A percentile compares a stretch with the other conserved stretches of the same genome.
phyloP scores from a whole-genome alignment of 257 asterid genomes.

The Cynanchum wilfordii region DNA sequence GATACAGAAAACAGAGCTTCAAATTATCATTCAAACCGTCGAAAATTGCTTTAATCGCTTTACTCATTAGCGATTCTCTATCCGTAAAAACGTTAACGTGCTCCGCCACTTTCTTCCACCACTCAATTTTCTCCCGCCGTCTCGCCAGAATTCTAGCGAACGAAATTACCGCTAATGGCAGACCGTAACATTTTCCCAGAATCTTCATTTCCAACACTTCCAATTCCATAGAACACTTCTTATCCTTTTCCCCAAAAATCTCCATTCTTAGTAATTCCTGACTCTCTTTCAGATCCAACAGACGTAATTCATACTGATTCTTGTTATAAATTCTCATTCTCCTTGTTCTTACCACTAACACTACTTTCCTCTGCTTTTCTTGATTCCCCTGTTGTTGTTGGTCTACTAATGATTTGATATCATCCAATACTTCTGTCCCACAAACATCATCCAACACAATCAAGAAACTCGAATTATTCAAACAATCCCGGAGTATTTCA shows the following conservation, averaged over 20 bases:
- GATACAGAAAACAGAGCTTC: slow-evolving; percentile 25
- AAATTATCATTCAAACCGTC: slow-evolving; percentile 13
- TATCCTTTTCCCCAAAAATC: slow-evolving; percentile 1
- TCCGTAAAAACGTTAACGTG: background rate
- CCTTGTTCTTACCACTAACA: slow-evolving; percentile 6
- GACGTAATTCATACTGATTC: background rate
- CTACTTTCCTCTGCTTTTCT: background rate
- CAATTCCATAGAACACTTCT: slow-evolving; percentile 1
- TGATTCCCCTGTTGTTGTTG: background rate
- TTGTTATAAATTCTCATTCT: background rate
- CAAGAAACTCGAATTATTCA: background rate
- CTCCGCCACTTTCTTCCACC: slow-evolving; percentile 20
- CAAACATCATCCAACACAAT: slow-evolving; percentile 19
- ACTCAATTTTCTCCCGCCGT: background rate
- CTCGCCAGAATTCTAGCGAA: slow-evolving; percentile 22
- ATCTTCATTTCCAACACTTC: background rate
- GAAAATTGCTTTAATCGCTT: slow-evolving; percentile 17
- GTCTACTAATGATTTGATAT: slow-evolving; percentile 1
- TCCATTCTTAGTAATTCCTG: slow-evolving; percentile 11
- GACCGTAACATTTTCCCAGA: background rate
- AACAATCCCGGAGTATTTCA: background rate
- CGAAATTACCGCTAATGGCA: slow-evolving; percentile 18
- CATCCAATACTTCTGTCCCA: background rate
- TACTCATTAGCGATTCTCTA: background rate
- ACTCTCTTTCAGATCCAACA: background rate